Base-by-base conservation (phyloP, 257 asterid species). In the Solanum pimpinellifolium region DNA sequence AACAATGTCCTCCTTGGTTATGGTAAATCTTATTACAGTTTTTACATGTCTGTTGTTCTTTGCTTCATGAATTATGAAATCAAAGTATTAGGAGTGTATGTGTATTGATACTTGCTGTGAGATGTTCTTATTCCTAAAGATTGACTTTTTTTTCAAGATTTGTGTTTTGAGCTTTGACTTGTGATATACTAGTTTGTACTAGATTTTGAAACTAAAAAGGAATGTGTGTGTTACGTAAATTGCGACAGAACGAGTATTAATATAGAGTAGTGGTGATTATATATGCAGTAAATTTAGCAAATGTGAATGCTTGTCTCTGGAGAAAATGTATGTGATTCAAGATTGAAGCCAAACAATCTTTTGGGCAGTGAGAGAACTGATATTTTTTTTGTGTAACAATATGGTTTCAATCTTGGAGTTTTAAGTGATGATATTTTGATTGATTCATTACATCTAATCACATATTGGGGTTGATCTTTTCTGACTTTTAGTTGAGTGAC, bases 1-100 rank as follows among this genome's bases (percentile, higher is more conserved):
- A 97, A 95, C 88, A 94, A 92, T 88, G 98, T 94, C 75, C 98
- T 97, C 76, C 98, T 97, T 88, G 99, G 99, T 49, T 97, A 97
- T 88, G 99, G 99, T 93, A 92, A 88, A 25, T 47, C 27, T 69
- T 49, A 44, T 85, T 18, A 15, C 27, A 5, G 9, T 52, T 39
- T 56, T 65, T 25, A 46, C 69, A 47, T 80, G 29, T 18, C 18
- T 49, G 44, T 37, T 49, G 29, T 14, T 47, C 6, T 27, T 80
- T 74, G 11, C 21, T 21, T 29, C 35, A 76, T n/a, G 42, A 47
- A 10, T 49, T 80, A 44, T 47, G 37, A 15, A 9, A 9, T 80
- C 44, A 80, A 16, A 80, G 20, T 80, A 80, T 80, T 4, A 9
- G 85, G 3, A 9, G 27, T 80, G 5, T 76, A 29, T 80, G 10